Base-by-base conservation (phyloP, 2,329 filamentous ascomycete species). In the Canariomyces notabilis region DNA sequence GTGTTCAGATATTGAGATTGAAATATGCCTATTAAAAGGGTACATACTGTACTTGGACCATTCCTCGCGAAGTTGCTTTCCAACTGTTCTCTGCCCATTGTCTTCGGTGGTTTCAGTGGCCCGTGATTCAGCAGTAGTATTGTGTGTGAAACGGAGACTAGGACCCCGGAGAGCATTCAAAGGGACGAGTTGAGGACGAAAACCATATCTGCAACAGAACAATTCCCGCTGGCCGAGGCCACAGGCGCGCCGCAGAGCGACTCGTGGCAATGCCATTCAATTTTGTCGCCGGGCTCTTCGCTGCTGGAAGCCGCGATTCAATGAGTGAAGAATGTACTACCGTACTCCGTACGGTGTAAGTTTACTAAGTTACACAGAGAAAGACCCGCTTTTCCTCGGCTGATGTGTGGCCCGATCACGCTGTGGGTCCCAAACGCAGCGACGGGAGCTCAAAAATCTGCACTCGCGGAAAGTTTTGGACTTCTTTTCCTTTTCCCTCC, bases 401-500 rank as follows among this genome's bases (percentile, higher is more conserved):
- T 22, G 18, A 49, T 51, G 44, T 46, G 33, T 49, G 52, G 49
- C 42, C 40, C 49, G 40, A 51, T 31, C 8, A 50, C 38, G 41
- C 34, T 35, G 46, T 57, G 41, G 53, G 42, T 47, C 48, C 46
- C 44, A 19, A n/a, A 29, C 21, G 16, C 16, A n/a, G 23, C 14
- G 20, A 33, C 16, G 21, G 15, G 29, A 56, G 55, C 42, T 41
- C 56, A 65, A 63, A 65, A 61, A 57, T 46, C 46, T 44, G 52
- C 52, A 54, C 47, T 12, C 26, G 26, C 4, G 41, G 20, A 48
- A 58, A 56, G 59, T 60, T 59, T 62, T 63, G 43, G 51, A 56
- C 58, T 48, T 59, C 65, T 66, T 66, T 57, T 65, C 68, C 68
- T 70, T 71, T 76, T 76, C 74, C 70, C 72, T 75, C 82, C 78